Percentiles rank a stretch among this genome's conserved stretches.
Evolutionary conservation across 345 rosid genomes (phyloP).

Genomic region (Eucalyptus pumila): DNA sequence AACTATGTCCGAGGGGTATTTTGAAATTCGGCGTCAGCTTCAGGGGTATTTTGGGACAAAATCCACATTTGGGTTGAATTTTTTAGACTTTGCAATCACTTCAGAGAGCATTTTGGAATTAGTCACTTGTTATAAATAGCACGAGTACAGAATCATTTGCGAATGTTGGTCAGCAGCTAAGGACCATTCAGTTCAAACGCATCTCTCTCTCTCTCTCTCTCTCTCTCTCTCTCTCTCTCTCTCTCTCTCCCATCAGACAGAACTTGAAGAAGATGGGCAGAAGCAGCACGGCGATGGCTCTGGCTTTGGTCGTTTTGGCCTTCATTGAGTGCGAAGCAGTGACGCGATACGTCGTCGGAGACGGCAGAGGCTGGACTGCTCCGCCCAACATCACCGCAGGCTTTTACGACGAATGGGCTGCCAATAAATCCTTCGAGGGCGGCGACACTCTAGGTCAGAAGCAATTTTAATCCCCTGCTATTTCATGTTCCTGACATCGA

Average conservation of each 20-base stretch:
- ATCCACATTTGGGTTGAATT: too few relatives aligned
- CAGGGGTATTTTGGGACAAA: too few relatives aligned
- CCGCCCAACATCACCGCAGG: not conserved
- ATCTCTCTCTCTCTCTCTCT: not conserved
- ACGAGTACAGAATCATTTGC: not conserved
- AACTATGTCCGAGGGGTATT: too few relatives aligned
- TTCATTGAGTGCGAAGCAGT: not conserved
- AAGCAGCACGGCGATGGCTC: not conserved
- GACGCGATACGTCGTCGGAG: not conserved
- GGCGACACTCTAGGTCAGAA: not conserved
- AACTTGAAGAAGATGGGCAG: not conserved
- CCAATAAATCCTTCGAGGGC: not conserved
- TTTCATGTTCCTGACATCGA: not conserved
- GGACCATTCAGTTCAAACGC: not conserved
- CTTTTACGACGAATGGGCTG: not conserved
- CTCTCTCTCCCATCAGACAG: not conserved
- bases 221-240: not conserved
- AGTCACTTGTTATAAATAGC: not conserved
- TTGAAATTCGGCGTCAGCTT: too few relatives aligned
- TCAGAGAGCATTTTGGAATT: not conserved
- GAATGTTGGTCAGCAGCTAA: not conserved
- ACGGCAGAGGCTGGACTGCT: conserved; percentile 1
- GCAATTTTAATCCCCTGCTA: not conserved
- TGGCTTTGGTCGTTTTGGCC: not conserved
- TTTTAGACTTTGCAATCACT: accelerated